A percentile compares a stretch with the other conserved stretches of the same genome.
Conservation (phyloP, 768 basidiomycete species). For the Porphyrellus cyaneotinctus region DNA sequence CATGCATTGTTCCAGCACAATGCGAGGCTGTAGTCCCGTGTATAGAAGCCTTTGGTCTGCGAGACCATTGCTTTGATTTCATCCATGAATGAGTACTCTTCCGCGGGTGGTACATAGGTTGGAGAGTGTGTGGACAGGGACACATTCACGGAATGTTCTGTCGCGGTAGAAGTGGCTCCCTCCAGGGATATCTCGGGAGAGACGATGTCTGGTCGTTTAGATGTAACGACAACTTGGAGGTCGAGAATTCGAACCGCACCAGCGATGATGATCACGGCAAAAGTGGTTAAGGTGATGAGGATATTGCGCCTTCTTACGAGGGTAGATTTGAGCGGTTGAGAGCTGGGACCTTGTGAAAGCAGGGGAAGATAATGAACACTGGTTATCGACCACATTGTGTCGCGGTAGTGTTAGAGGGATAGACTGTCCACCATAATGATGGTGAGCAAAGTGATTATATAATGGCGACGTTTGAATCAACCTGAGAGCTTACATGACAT, state of each 20-base stretch:
- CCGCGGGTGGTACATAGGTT: neutral
- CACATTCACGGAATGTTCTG: neutral
- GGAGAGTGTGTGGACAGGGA: neutral
- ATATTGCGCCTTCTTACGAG: constrained; percentile 7
- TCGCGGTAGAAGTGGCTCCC: neutral
- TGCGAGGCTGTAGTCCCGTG: constrained; percentile 41
- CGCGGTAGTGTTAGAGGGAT: no score
- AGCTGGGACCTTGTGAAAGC: neutral
- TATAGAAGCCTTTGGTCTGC: constrained; percentile 38
- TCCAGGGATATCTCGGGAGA: neutral
- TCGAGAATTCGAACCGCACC: constrained; percentile 10
- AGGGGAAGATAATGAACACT: constrained; percentile 10
- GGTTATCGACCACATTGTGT: constrained; percentile 19
- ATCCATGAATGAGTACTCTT: constrained; percentile 25
- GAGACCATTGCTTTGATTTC: constrained; percentile 34
- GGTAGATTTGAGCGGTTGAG: constrained; percentile 4
- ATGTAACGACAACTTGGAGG: constrained; percentile 5
- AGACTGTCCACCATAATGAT: no score
- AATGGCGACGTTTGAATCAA: no score
- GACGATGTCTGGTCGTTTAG: constrained; percentile 1
- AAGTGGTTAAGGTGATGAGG: constrained; percentile 1
- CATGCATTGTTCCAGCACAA: constrained; percentile 45
- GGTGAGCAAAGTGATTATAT: no score
- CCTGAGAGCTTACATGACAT: no score
- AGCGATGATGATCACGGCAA: constrained; percentile 8